Evolutionary conservation across 495 filamentous ascomycete species (phyloP).

Genomic region (Bombardia bombarda): DNA sequence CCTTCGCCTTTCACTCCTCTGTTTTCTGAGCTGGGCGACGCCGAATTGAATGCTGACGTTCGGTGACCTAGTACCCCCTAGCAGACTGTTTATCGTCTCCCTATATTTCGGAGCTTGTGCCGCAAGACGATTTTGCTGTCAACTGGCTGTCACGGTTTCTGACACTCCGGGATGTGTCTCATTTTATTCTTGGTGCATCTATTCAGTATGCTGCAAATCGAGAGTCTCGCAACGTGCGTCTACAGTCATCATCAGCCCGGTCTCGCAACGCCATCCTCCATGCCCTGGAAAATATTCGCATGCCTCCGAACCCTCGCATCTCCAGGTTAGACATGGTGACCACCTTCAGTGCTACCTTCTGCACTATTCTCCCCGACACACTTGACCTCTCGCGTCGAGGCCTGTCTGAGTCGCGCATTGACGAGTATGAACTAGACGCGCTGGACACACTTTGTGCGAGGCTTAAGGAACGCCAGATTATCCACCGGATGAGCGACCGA

Average conservation of each 20-base stretch:
- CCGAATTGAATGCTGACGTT: slow-evolving; percentile 2
- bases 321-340: slow-evolving; percentile 19
- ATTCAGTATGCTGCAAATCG: slow-evolving; percentile 27
- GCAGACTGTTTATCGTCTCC: slow-evolving; percentile 5
- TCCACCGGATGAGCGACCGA: slow-evolving; percentile 26
- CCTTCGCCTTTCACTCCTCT: background rate
- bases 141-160: slow-evolving; percentile 25
- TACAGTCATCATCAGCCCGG: slow-evolving; percentile 21
- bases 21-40: background rate
- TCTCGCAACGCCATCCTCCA: slow-evolving; percentile 29
- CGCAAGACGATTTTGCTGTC: slow-evolving; percentile 9
- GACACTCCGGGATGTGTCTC: slow-evolving; percentile 26
- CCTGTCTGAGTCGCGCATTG: slow-evolving; percentile 8
- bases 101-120: slow-evolving; percentile 21
- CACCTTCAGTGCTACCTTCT: slow-evolving; percentile 21
- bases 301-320: slow-evolving; percentile 20
- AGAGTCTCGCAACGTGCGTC: slow-evolving; percentile 23
- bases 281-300: slow-evolving; percentile 20
- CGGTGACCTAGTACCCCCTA: slow-evolving; percentile 10
- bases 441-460: slow-evolving; percentile 22
- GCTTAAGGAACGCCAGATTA: slow-evolving; percentile 20
- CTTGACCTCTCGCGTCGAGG: slow-evolving; percentile 11
- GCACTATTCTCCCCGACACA: slow-evolving; percentile 27
- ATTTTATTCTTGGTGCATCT: slow-evolving; percentile 27
- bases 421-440: slow-evolving; percentile 29